Evolutionary conservation across 139 green algal species (phyloP), one percentile per base, ranked within the genome.

Genomic region (Chlorella ohadii): DNA sequence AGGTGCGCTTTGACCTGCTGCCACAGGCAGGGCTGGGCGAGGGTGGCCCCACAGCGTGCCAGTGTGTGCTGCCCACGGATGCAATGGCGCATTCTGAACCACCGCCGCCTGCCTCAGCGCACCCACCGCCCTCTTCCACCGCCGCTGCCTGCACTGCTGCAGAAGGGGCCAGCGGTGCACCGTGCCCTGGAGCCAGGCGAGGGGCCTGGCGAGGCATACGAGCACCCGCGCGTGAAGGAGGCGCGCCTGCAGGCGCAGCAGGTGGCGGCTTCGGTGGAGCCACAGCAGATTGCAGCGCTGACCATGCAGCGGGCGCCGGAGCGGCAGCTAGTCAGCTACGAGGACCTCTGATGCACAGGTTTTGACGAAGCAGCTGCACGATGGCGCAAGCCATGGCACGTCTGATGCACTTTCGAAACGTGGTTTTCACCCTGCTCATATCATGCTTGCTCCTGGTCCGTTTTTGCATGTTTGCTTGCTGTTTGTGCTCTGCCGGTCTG

Each of bases 341-440:
- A 91, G 55, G 88, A 91, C 78, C 57, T 91, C 2, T 91, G 79
- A 79, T 0, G 17, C n/a, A n/a, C 34, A n/a, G n/a, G n/a, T n/a
- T n/a, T n/a, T n/a, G n/a, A n/a, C n/a, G n/a, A n/a, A n/a, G n/a
- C n/a, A n/a, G n/a, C n/a, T n/a, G n/a, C n/a, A n/a, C n/a, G n/a
- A n/a, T n/a, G n/a, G n/a, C n/a, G n/a, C n/a, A n/a, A n/a, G n/a
- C n/a, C n/a, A n/a, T n/a, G n/a, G n/a, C n/a, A n/a, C n/a, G n/a
- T n/a, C n/a, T n/a, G n/a, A n/a, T n/a, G n/a, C n/a, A n/a, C n/a
- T n/a, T n/a, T n/a, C n/a, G n/a, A n/a, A n/a, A n/a, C n/a, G n/a
- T n/a, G n/a, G n/a, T n/a, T 56, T 34, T 13, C 44, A 9, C 44
- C 44, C 6, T 51, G 44, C 44, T 51, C 9, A 9, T 6, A 51